These are phyloP conservation scores for Aspergillus sp. DNA, from an alignment of 2,329 filamentous ascomycete genomes.

Conservation along the genomic window DNA sequence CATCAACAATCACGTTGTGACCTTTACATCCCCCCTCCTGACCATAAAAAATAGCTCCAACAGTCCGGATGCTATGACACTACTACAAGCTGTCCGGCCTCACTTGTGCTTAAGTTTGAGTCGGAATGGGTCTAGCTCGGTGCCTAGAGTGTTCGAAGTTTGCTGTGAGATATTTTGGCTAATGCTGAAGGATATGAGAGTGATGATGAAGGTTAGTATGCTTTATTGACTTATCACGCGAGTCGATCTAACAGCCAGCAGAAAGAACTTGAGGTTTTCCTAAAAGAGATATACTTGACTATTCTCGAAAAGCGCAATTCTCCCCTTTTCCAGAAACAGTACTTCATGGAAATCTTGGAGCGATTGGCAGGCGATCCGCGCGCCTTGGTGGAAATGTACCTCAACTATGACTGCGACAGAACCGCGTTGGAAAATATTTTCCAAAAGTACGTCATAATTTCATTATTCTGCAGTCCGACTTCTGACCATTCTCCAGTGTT, in stretches of 20 bases:
- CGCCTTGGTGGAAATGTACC: conserved; percentile 88
- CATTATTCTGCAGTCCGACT: neutral
- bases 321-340: conserved; percentile 86
- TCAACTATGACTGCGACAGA: conserved; percentile 97
- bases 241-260: conserved; percentile 38
- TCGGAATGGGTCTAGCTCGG: conserved; percentile 90
- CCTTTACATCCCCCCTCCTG: conserved; percentile 88
- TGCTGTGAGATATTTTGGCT: conserved; percentile 98
- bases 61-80: conserved; percentile 79
- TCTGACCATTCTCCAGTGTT: conserved; percentile 53
- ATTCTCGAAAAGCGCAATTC: conserved; percentile 86
- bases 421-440: conserved; percentile 95
- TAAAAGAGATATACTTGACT: conserved; percentile 95
- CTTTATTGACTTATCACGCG: neutral
- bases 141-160: conserved; percentile 89
- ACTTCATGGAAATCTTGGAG: conserved; percentile 83
- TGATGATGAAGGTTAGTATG: conserved; percentile 77
- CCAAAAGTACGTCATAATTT: conserved; percentile 57
- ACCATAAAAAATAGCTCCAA: conserved; percentile 90
- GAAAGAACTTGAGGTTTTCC: conserved; percentile 96
- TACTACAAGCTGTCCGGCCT: conserved; percentile 93
- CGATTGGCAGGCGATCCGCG: conserved; percentile 82
- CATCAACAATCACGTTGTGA: conserved; percentile 86
- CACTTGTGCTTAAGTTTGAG: conserved; percentile 95
- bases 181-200: conserved; percentile 90